Conservation (phyloP, 805 yeast species). For the Nakazawaea laoshanensis region DNA sequence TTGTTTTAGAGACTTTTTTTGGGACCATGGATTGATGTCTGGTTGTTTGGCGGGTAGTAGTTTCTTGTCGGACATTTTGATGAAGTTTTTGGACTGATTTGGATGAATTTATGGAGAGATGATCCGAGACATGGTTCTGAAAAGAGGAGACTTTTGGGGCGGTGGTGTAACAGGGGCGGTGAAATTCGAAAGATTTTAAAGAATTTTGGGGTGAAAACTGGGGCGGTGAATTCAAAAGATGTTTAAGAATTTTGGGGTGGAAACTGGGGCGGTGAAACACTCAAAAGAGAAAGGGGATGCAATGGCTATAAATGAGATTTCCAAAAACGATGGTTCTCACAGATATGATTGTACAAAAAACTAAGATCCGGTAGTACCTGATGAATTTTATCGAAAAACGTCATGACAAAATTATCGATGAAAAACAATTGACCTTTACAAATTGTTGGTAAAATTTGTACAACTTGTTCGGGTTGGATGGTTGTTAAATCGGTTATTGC, state of each 20-base stretch:
- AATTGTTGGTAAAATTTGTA: slow-evolving; percentile 38
- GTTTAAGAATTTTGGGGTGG: too few relatives aligned
- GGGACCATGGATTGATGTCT: slow-evolving; percentile 10
- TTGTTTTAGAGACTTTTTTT: slow-evolving; percentile 1
- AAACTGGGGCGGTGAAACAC: too few relatives aligned
- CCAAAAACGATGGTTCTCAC: slow-evolving; percentile 54
- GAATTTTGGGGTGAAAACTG: too few relatives aligned
- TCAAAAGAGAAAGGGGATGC: too few relatives aligned
- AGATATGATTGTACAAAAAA: slow-evolving; percentile 47
- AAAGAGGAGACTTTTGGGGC: too few relatives aligned
- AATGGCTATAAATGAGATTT: slow-evolving; percentile 11
- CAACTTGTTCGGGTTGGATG: slow-evolving; percentile 32
- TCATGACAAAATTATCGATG: slow-evolving; percentile 72
- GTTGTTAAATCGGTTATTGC: slow-evolving; percentile 11
- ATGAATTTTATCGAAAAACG: slow-evolving; percentile 60
- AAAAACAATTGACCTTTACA: slow-evolving; percentile 76
- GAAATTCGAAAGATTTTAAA: too few relatives aligned
- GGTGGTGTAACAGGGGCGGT: too few relatives aligned
- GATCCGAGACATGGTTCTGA: too few relatives aligned
- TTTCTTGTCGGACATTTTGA: too few relatives aligned
- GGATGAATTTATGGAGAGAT: too few relatives aligned
- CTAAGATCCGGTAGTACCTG: slow-evolving; percentile 51
- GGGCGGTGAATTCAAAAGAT: too few relatives aligned
- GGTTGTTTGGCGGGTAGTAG: slow-evolving; percentile 11
- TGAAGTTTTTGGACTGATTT: slow-evolving; percentile 2